Base-by-base conservation (phyloP, 495 filamentous ascomycete genomes). In the Xylaria venustula region DNA sequence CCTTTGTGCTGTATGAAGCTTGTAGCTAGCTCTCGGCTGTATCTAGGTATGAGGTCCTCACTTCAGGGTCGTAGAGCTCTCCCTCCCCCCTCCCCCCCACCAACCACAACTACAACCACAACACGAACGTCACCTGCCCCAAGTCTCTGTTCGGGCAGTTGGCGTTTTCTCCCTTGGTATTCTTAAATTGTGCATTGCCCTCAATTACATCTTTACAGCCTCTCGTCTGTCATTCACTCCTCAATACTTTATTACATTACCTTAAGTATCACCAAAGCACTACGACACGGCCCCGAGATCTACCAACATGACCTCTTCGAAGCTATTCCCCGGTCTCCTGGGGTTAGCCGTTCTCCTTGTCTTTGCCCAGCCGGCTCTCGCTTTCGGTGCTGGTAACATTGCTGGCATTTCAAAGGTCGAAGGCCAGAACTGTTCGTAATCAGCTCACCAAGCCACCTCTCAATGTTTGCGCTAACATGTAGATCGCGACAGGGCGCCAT, bases 321-420 rank as follows among this genome's bases (percentile, higher is more conserved):
- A 74, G 62, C 69, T 73, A 8, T 75, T 71, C 70, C 74, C 75
- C 52, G 61, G 76, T 58, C 56, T 80, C 22, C 60, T 79, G 65
- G 77, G 72, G 64, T 63, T 80, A 46, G 81, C 73, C 53, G 63
- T 80, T 53, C 61, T 80, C 12, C 69, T 79, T 50, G 73, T 71
- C 60, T 71, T 80, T 46, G 82, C 85, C 20, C 76, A 81, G 40
- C 89, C 90, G 14, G 80, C 86, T 1, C 76, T 87, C 68, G 92
- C 89, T 11, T 97, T 97, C 67, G 92, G 92, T 23, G 92, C 92
- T 54, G 91, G 91, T 37, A 94, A 93, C 71, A 93, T 95, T 65
- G 85, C 85, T 54, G 70, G 88, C 6, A 83, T 90, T 53, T 87
- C 91, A 49, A 86, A 83, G 64, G 83, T 93, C 52, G 91, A 93